These are phyloP conservation scores for Flaveria linearis DNA, from an alignment of 129 eudicot genomes.

Conservation along the genomic window DNA sequence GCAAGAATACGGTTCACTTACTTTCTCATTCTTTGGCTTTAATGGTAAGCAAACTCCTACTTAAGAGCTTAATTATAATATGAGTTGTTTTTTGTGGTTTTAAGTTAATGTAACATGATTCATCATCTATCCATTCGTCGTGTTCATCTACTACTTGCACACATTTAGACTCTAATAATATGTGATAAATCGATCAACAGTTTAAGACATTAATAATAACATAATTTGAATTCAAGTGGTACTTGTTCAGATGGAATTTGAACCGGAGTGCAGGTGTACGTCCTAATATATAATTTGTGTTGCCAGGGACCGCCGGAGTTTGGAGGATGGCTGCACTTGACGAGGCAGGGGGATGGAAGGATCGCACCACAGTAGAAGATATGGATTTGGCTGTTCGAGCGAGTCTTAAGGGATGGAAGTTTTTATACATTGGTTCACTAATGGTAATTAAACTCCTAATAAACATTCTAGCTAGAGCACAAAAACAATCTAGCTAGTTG, in stretches of 20 bases:
- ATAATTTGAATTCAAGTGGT: neutral
- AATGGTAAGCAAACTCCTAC: slow-evolving; percentile 3
- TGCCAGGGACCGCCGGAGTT: slow-evolving; percentile 2
- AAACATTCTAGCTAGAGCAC: neutral
- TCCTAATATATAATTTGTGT: neutral
- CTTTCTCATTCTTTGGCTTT: slow-evolving; percentile 7
- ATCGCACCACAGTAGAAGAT: slow-evolving; percentile 8
- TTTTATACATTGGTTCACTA: slow-evolving; percentile 7
- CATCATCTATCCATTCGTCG: neutral
- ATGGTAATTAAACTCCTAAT: neutral
- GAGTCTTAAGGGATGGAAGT: slow-evolving; percentile 11
- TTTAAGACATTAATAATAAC: neutral
- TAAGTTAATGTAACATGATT: neutral
- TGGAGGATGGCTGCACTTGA: slow-evolving; percentile 13
- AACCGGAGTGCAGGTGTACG: too few species aligned
- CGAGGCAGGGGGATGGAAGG: slow-evolving; percentile 7
- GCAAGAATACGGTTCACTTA: slow-evolving; percentile 5
- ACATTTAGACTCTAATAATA: neutral
- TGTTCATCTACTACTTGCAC: too few species aligned
- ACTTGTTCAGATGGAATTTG: neutral
- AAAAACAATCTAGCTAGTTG: neutral
- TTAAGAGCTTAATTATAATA: neutral
- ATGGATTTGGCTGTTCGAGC: slow-evolving; percentile 17
- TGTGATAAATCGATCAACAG: neutral
- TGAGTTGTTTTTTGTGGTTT: neutral